Percentiles rank a stretch among this genome's conserved stretches.
Evolutionary conservation across 2,329 filamentous ascomycete species (phyloP).

Genomic region (Pyrenophora tritici-repentis): DNA sequence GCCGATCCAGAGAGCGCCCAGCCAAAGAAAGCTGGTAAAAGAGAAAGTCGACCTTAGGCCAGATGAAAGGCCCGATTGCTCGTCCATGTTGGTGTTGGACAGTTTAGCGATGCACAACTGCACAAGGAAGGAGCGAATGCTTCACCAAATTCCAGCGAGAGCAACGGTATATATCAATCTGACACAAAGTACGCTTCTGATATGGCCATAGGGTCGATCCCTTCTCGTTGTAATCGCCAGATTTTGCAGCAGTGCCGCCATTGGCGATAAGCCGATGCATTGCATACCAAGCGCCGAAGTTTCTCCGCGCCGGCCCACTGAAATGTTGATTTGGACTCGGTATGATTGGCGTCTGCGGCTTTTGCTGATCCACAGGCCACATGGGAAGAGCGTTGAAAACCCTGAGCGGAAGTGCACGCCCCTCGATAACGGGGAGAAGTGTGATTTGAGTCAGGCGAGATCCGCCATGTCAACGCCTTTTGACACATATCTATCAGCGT

Average conservation of each 20-base stretch:
- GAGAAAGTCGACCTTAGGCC: conserved; percentile 18
- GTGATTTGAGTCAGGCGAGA: neutral
- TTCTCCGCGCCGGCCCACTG: conserved; percentile 1
- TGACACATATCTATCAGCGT: no score
- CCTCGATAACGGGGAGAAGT: neutral
- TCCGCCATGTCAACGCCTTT: no score
- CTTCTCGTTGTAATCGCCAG: conserved; percentile 5
- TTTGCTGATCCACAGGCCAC: neutral
- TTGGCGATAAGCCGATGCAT: conserved; percentile 1
- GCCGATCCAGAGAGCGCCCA: conserved; percentile 24
- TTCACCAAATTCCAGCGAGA: conserved; percentile 13
- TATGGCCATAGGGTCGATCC: conserved; percentile 8
- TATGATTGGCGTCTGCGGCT: conserved; percentile 2
- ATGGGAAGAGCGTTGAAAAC: conserved; percentile 6
- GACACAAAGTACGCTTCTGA: neutral
- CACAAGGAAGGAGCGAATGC: conserved; percentile 10
- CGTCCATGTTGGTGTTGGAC: conserved; percentile 22
- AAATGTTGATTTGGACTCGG: neutral
- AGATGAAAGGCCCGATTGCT: conserved; percentile 16
- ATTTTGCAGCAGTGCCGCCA: neutral
- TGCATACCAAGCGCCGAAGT: neutral
- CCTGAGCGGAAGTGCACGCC: neutral
- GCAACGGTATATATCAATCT: conserved; percentile 18
- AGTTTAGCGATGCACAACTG: conserved; percentile 7
- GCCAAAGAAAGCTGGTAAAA: conserved; percentile 18